Evolutionary conservation across 139 green algal species (phyloP).

Genomic region (Marvania coccoides): DNA sequence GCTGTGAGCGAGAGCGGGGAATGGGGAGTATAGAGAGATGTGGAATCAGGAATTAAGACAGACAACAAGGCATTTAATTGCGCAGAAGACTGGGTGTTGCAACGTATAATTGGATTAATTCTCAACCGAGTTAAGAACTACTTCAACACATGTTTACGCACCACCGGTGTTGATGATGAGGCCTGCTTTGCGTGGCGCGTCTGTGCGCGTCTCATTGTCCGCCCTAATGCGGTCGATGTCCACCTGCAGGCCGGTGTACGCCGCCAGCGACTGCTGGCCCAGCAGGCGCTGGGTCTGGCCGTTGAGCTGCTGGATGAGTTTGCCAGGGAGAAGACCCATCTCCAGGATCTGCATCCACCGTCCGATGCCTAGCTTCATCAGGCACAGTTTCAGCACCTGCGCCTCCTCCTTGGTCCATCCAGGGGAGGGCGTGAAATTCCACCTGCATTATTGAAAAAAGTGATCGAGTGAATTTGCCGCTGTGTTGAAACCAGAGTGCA

Average conservation of each 20-base stretch:
- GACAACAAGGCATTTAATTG: too few species aligned
- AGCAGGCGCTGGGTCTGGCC: slow-evolving; percentile 81
- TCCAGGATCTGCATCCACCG: slow-evolving; percentile 77
- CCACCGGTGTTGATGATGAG: slow-evolving; percentile 77
- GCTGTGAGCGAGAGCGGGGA: slow-evolving; percentile 31
- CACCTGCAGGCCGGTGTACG: slow-evolving; percentile 35
- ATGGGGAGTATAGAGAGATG: not conserved
- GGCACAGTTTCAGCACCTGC: slow-evolving; percentile 64
- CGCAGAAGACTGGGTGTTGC: too few species aligned
- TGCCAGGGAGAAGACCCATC: slow-evolving; percentile 76
- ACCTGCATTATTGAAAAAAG: slow-evolving; percentile 38
- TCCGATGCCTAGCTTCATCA: slow-evolving; percentile 82
- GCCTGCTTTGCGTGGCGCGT: slow-evolving; percentile 62
- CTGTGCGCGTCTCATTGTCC: slow-evolving; percentile 59
- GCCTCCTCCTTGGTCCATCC: slow-evolving; percentile 83
- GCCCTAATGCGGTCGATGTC: slow-evolving; percentile 72
- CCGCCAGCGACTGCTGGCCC: slow-evolving; percentile 78
- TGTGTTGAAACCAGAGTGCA: not conserved
- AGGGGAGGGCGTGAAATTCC: slow-evolving; percentile 87
- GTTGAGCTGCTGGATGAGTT: slow-evolving; percentile 85
- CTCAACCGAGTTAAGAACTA: too few species aligned
- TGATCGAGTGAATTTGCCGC: not conserved
- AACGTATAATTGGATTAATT: too few species aligned
- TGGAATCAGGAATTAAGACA: too few species aligned
- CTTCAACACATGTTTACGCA: too few species aligned